Conservation (phyloP, 164 flowering plant species). For the Pachysandra terminalis region DNA sequence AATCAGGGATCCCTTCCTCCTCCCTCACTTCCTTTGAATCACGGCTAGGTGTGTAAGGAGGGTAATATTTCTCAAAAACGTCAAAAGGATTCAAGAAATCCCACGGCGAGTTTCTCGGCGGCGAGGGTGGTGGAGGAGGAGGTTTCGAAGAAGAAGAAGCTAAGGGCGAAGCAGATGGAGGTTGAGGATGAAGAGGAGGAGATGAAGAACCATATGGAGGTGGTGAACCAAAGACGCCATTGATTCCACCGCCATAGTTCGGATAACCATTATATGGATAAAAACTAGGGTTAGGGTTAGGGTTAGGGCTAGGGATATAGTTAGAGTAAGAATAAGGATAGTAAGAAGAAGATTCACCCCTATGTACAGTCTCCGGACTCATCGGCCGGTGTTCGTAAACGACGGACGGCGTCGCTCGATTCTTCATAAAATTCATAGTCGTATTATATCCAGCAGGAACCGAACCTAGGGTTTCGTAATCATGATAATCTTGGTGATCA, state of each 20-base stretch:
- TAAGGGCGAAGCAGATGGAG: constrained; percentile 7
- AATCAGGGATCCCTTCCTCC: constrained; percentile 96
- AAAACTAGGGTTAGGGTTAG: constrained; percentile 8
- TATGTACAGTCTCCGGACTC: constrained; percentile 38
- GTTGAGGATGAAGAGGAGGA: constrained; percentile 17
- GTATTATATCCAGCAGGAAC: constrained; percentile 21
- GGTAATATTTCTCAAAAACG: constrained; percentile 37
- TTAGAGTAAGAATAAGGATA: constrained; percentile 22
- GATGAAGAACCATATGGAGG: too few species aligned
- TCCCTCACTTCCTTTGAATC: constrained; percentile 84
- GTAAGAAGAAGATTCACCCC: constrained; percentile 43
- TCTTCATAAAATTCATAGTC: constrained; percentile 70
- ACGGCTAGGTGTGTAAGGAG: constrained; percentile 62
- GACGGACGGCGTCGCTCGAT: constrained; percentile 49
- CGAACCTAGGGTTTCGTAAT: constrained; percentile 13
- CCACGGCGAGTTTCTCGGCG: constrained; percentile 71
- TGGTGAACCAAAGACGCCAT: constrained; percentile 17
- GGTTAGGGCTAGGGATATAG: too few species aligned
- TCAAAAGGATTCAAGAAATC: constrained; percentile 80
- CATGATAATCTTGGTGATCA: constrained; percentile 12
- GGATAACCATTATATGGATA: constrained; percentile 18
- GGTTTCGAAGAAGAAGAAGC: constrained; percentile 53
- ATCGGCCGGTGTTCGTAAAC: constrained; percentile 61
- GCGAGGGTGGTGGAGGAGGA: constrained; percentile 88
- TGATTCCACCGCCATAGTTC: constrained; percentile 24